These are phyloP conservation scores for Spirogloea muscicola DNA, from an alignment of 139 green algal species.

Conservation along the genomic window DNA sequence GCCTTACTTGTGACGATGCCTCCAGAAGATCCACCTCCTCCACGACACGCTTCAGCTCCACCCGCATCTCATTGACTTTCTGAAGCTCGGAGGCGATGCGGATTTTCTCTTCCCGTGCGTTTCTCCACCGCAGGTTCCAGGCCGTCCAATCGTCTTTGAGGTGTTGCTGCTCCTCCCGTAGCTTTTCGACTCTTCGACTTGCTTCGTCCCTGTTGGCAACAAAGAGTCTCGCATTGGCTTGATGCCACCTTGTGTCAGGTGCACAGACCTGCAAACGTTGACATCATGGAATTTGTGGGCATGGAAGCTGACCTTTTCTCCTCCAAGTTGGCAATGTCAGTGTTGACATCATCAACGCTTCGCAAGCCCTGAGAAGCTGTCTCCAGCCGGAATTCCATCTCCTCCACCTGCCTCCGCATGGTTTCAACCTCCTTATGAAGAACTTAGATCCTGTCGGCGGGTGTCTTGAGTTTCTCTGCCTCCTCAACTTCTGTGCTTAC, in stretches of 20 bases:
- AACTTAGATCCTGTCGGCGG: conserved; percentile 12
- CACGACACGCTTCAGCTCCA: too few relatives aligned
- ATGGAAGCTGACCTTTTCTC: conserved; percentile 41
- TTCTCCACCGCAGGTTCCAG: conserved; percentile 5
- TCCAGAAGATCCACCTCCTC: too few relatives aligned
- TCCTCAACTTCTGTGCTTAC: conserved; percentile 5
- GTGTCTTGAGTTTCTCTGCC: not conserved
- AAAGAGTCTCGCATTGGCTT: too few relatives aligned
- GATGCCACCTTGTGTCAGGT: too few relatives aligned
- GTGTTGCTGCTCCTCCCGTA: conserved; percentile 31
- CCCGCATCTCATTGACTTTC: not conserved
- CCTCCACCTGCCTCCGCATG: conserved; percentile 17
- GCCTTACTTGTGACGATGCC: too few relatives aligned
- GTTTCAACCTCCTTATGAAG: conserved; percentile 31
- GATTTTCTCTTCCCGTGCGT: conserved; percentile 7
- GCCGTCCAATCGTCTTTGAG: conserved; percentile 10
- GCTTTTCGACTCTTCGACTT: conserved; percentile 3
- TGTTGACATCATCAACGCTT: conserved; percentile 20
- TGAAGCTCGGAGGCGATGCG: not conserved
- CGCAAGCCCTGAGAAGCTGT: conserved; percentile 28
- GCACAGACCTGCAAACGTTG: too few relatives aligned
- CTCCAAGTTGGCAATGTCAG: conserved; percentile 19
- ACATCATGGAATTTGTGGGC: too few relatives aligned
- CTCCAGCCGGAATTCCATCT: conserved; percentile 27
- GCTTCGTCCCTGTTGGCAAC: not conserved